phyloP scores from a whole-genome alignment of 805 yeast genomes.

The Zygoascus biomembranicola region DNA sequence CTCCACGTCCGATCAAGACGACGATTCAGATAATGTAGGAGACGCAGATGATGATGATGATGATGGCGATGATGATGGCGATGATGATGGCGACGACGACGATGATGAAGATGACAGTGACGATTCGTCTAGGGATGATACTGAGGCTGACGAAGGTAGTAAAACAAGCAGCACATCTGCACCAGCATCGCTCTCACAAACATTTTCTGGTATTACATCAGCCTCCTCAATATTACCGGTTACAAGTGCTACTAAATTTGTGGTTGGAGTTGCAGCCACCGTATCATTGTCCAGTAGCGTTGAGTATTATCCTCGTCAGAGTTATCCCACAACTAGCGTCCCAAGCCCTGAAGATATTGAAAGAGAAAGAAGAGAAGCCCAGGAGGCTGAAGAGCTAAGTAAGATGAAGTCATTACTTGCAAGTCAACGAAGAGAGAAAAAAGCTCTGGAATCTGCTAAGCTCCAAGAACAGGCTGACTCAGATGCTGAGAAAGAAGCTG shows the following conservation, averaged over 20 bases:
- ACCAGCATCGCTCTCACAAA: background rate
- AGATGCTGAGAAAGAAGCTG: constrained; percentile 1
- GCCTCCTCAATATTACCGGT: background rate
- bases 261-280: background rate
- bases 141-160: constrained; percentile 1
- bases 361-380: background rate
- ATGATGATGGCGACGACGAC: background rate
- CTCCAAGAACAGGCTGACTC: background rate
- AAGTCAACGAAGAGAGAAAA: background rate
- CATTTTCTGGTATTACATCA: background rate
- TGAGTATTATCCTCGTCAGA: background rate
- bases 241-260: background rate
- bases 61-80: background rate
- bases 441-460: background rate
- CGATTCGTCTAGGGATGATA: background rate
- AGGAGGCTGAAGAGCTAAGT: background rate
- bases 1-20: too few relatives aligned
- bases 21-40: background rate
- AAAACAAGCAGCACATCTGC: background rate
- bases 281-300: background rate
- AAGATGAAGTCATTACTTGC: background rate
- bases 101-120: constrained; percentile 1
- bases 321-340: background rate
- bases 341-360: background rate
- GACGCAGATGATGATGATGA: background rate